Evolutionary conservation across 768 basidiomycete genomes (phyloP).

Genomic region (Chiua virens): DNA sequence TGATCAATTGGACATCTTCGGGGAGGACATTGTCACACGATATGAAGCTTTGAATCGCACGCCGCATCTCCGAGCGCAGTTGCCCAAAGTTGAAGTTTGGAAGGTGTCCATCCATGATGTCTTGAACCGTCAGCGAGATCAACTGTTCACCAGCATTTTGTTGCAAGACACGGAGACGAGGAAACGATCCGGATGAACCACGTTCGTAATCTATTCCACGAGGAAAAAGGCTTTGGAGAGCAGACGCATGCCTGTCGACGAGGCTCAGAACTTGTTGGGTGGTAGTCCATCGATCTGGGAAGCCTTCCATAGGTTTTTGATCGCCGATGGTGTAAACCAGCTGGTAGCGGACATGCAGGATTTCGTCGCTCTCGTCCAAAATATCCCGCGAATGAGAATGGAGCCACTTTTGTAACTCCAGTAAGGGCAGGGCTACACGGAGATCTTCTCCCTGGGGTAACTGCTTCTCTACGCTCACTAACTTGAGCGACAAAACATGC

Average conservation of each 20-base stretch:
- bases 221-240: constrained; percentile 4
- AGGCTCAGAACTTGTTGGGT: constrained; percentile 31
- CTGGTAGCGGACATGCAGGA: constrained; percentile 37
- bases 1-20: not conserved
- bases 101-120: constrained; percentile 16
- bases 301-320: constrained; percentile 27
- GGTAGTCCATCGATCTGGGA: constrained; percentile 36
- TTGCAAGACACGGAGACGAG: constrained; percentile 24
- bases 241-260: constrained; percentile 15
- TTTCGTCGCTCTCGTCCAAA: constrained; percentile 33
- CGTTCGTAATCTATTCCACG: constrained; percentile 19
- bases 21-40: constrained; percentile 5
- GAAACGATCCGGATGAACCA: constrained; percentile 18
- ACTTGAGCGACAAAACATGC: constrained; percentile 50
- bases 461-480: constrained; percentile 42
- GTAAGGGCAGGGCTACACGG: constrained; percentile 13
- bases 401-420: constrained; percentile 29
- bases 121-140: constrained; percentile 9
- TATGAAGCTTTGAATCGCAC: constrained; percentile 26
- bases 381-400: constrained; percentile 27
- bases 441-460: not conserved
- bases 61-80: not conserved
- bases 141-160: constrained; percentile 9
- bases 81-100: constrained; percentile 17
- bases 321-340: constrained; percentile 36